phyloP scores from a whole-genome alignment of 2,329 filamentous ascomycete genomes.

The Botrytis fragariae region DNA sequence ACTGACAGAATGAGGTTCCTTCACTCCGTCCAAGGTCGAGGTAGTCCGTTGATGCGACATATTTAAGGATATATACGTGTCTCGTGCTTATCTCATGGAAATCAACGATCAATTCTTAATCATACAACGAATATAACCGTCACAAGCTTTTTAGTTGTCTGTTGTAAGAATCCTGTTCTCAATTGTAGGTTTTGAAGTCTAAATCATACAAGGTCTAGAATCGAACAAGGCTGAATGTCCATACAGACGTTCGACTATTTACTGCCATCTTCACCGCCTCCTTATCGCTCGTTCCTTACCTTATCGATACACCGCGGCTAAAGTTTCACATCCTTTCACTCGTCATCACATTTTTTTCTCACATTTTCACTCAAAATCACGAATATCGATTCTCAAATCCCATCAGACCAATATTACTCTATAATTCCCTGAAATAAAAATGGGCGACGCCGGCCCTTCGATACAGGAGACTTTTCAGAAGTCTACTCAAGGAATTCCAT shows the following conservation, averaged over 20 bases:
- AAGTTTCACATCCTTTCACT: background rate
- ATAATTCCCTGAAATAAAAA: background rate
- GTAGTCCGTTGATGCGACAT: conserved; percentile 38
- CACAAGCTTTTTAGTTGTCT: background rate
- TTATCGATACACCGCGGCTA: conserved; percentile 7
- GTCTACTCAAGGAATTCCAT: conserved; percentile 30
- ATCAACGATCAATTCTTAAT: no score
- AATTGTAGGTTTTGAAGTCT: background rate
- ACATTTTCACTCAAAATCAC: background rate
- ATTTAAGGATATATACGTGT: background rate
- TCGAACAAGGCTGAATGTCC: background rate
- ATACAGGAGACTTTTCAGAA: background rate
- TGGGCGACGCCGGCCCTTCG: background rate
- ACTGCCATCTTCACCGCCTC: conserved; percentile 20
- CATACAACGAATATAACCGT: background rate
- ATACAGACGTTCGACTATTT: background rate
- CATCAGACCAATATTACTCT: background rate
- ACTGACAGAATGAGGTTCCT: conserved; percentile 76
- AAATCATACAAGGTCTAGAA: conserved; percentile 3
- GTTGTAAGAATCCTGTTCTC: background rate
- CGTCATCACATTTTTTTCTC: background rate
- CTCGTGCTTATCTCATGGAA: background rate
- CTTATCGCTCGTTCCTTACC: conserved; percentile 14
- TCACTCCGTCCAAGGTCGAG: conserved; percentile 43
- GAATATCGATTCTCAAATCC: background rate